phyloP scores from a whole-genome alignment of 345 rosid species.

The Citrus sp. region DNA sequence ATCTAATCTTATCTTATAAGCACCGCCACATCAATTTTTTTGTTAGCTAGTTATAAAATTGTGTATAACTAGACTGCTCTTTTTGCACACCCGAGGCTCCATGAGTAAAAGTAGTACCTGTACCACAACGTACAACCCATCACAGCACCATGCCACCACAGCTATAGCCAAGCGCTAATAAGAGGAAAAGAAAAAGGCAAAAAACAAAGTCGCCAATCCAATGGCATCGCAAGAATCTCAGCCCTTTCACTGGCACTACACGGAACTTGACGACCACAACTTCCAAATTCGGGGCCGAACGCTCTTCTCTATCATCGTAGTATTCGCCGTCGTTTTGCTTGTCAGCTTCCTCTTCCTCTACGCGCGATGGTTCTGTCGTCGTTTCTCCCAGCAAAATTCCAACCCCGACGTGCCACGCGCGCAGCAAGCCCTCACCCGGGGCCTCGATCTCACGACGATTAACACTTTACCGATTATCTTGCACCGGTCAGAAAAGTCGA shows the following conservation, averaged over 20 bases:
- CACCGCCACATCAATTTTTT: not conserved
- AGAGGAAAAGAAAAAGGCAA: accelerated
- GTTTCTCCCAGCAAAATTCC: not conserved
- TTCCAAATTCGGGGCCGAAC: constrained; percentile 38
- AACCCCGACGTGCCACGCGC: constrained; percentile 1
- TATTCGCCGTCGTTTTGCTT: constrained; percentile 26
- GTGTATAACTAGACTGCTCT: not conserved
- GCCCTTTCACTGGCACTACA: constrained; percentile 40
- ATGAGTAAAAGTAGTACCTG: not conserved
- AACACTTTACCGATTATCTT: constrained; percentile 22
- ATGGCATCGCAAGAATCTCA: constrained; percentile 27
- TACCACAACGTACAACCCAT: not conserved
- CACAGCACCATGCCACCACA: not conserved
- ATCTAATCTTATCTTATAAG: not conserved
- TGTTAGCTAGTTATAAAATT: not conserved
- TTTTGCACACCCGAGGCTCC: not conserved
- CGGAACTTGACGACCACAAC: constrained; percentile 39
- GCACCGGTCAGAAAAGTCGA: not conserved
- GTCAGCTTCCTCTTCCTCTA: constrained; percentile 34
- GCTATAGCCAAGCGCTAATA: not conserved
- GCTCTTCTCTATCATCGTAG: constrained; percentile 33
- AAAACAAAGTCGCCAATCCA: constrained; percentile 4
- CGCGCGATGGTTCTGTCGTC: constrained; percentile 39
- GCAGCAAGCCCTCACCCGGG: constrained; percentile 6
- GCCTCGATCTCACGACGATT: constrained; percentile 25